Evolutionary conservation across 139 green algal genomes (phyloP).

Genomic region (Edaphochlamys debaryana): DNA sequence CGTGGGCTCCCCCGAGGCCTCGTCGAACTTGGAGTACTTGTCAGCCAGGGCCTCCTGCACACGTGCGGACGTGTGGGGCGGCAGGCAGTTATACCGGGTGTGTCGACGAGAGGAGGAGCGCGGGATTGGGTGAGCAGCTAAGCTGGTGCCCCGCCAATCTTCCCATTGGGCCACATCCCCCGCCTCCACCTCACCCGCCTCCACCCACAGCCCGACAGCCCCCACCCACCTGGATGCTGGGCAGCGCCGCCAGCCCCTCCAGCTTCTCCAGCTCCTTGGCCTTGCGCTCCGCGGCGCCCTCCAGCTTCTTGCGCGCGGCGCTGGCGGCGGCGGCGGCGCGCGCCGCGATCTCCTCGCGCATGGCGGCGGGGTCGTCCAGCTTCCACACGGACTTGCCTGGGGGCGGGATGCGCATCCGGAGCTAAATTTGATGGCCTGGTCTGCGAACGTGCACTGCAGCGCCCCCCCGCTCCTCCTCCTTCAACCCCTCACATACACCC

Average conservation of each 20-base stretch:
- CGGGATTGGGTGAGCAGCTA: no score
- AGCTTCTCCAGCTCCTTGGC: conserved; percentile 78
- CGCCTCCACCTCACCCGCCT: no score
- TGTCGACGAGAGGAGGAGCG: no score
- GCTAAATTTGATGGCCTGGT: no score
- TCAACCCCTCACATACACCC: no score
- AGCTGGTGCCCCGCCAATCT: no score
- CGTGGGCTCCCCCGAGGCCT: conserved; percentile 78
- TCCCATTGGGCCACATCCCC: no score
- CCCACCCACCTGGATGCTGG: conserved; percentile 42
- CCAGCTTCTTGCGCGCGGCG: conserved; percentile 73
- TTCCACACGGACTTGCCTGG: conserved; percentile 89
- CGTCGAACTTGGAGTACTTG: conserved; percentile 79
- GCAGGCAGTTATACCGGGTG: no score
- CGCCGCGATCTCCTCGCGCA: conserved; percentile 75
- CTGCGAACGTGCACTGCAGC: no score
- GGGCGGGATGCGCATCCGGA: background rate
- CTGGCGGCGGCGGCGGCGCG: conserved; percentile 62
- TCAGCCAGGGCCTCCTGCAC: conserved; percentile 62
- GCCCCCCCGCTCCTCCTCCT: no score
- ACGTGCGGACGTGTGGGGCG: no score
- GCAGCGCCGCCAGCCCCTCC: conserved; percentile 68
- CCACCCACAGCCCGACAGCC: background rate
- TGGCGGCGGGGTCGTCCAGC: conserved; percentile 86
- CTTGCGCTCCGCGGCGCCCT: conserved; percentile 56